phyloP scores from a whole-genome alignment of 2,329 filamentous ascomycete genomes.

The Macroventuria anomochaeta region DNA sequence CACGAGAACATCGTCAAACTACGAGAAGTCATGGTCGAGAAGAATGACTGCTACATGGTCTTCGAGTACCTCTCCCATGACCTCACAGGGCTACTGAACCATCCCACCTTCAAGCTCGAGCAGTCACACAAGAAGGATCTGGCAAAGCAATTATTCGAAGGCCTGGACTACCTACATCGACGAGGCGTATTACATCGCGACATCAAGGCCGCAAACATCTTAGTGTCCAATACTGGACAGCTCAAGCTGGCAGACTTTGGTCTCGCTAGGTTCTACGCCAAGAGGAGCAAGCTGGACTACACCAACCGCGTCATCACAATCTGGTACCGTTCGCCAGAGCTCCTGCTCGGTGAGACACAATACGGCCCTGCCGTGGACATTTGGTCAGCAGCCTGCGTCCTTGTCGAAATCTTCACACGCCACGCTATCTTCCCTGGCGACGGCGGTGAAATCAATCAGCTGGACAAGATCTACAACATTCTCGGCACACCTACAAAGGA shows the following conservation, averaged over 20 bases:
- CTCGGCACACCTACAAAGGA: conserved; percentile 84
- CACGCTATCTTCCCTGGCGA: conserved; percentile 95
- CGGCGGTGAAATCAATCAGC: conserved; percentile 91
- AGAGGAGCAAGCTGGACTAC: conserved; percentile 89
- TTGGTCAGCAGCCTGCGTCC: conserved; percentile 96
- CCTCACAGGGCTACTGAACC: conserved; percentile 91
- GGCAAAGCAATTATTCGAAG: conserved; percentile 90
- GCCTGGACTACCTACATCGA: conserved; percentile 89
- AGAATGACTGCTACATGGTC: conserved; percentile 99
- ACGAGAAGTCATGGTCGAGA: conserved; percentile 96
- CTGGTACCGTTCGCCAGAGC: conserved; percentile 96
- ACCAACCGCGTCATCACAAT: conserved; percentile 99
- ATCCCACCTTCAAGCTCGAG: conserved; percentile 87
- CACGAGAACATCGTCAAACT: conserved; percentile 83
- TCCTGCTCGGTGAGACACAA: conserved; percentile 89
- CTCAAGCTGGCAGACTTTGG: conserved; percentile 97
- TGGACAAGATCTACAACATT: conserved; percentile 95
- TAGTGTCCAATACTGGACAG: conserved; percentile 87
- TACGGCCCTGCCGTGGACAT: conserved; percentile 97
- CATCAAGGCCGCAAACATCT: conserved; percentile 97
- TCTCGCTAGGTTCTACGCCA: conserved; percentile 93
- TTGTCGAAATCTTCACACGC: conserved; percentile 94
- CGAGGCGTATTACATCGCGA: conserved; percentile 95
- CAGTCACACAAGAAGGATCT: conserved; percentile 90
- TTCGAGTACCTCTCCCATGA: conserved; percentile 98